These are phyloP conservation scores for Chalciporus piperatus DNA, from an alignment of 768 basidiomycete species.

Conservation along the genomic window DNA sequence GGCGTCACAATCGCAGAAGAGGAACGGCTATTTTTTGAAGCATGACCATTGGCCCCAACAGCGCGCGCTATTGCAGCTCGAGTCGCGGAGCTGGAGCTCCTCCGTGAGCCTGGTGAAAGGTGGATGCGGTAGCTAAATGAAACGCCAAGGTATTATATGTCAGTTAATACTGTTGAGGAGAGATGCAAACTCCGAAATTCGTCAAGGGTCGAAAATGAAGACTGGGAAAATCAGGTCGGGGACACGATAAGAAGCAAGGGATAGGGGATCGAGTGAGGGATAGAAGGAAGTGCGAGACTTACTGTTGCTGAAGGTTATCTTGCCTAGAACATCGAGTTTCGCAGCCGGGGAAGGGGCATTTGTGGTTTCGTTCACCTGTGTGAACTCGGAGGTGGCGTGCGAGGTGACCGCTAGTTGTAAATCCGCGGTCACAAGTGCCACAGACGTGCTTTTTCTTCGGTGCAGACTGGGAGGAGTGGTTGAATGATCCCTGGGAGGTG, in stretches of 20 bases:
- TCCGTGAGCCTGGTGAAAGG: conserved; percentile 73
- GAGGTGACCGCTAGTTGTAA: conserved; percentile 88
- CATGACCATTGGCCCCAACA: conserved; percentile 23
- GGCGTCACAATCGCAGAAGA: conserved; percentile 23
- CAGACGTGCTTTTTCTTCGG: conserved; percentile 57
- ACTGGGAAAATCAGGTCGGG: neutral
- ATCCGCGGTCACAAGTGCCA: conserved; percentile 67
- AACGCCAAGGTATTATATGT: conserved; percentile 9
- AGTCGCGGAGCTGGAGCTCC: conserved; percentile 53
- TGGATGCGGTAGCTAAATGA: conserved; percentile 70
- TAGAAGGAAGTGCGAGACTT: conserved; percentile 8
- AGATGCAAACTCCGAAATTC: conserved; percentile 1
- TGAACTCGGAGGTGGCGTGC: conserved; percentile 87
- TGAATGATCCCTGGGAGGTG: conserved; percentile 6
- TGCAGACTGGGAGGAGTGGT: conserved; percentile 1
- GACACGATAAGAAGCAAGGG: neutral
- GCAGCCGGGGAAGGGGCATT: conserved; percentile 93
- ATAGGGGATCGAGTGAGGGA: neutral
- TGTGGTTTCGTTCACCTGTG: conserved; percentile 90
- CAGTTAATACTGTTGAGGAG: conserved; percentile 1
- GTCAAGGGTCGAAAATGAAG: conserved; percentile 16
- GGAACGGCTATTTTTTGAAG: conserved; percentile 23
- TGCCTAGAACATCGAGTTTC: conserved; percentile 88
- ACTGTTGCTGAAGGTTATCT: conserved; percentile 69
- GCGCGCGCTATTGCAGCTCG: conserved; percentile 56